Evolutionary conservation across 768 basidiomycete species (phyloP).

Genomic region (Auriscalpium orientale): DNA sequence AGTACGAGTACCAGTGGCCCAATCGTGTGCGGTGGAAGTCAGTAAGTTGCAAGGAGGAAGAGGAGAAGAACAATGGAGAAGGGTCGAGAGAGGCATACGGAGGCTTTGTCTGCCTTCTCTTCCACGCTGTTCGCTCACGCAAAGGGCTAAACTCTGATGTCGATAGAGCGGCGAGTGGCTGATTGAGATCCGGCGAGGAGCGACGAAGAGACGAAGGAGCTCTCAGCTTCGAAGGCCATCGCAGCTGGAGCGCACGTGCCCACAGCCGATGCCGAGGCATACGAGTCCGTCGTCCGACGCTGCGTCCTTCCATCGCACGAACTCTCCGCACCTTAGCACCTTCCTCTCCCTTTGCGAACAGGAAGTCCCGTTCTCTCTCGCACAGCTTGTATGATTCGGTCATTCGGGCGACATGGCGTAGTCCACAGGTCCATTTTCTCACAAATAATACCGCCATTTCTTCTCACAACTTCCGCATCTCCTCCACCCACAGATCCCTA

Average conservation of each 20-base stretch:
- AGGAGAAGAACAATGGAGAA: too few relatives aligned
- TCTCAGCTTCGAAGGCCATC: neutral
- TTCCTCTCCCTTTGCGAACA: neutral
- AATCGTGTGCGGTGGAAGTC: too few relatives aligned
- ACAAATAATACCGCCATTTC: neutral
- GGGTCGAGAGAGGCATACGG: too few relatives aligned
- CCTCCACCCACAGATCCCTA: neutral
- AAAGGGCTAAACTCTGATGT: too few relatives aligned
- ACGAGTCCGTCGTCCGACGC: too few relatives aligned
- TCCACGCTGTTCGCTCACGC: too few relatives aligned
- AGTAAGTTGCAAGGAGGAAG: too few relatives aligned
- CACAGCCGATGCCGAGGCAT: neutral
- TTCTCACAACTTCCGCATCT: neutral
- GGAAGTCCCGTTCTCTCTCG: neutral
- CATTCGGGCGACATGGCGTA: conserved; percentile 29
- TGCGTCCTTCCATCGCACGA: neutral
- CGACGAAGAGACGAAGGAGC: too few relatives aligned
- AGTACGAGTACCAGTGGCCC: too few relatives aligned
- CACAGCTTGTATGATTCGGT: conserved; percentile 29
- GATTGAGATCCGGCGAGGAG: too few relatives aligned
- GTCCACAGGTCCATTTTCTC: conserved; percentile 26
- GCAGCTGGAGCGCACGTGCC: neutral
- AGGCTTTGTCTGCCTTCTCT: too few relatives aligned
- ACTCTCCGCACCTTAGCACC: neutral
- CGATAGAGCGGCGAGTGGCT: neutral